phyloP scores from a whole-genome alignment of 371 early-diverging fungal genomes.

The Dichotomocladium elegans region DNA sequence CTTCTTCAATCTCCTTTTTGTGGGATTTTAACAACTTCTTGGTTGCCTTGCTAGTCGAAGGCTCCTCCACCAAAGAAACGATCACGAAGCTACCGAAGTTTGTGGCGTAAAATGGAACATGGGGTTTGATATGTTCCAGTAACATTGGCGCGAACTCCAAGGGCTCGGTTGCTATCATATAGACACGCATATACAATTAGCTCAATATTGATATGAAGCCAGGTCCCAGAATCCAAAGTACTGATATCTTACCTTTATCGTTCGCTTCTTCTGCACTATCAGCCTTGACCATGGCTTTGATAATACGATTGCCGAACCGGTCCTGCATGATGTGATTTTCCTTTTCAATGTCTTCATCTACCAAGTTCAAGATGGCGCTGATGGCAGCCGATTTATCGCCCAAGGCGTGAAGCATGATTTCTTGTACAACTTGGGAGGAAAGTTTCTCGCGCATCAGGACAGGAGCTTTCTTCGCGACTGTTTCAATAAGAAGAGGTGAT shows the following conservation, averaged over 20 bases:
- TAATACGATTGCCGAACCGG: constrained; percentile 55
- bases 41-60: constrained; percentile 40
- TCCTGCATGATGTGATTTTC: constrained; percentile 54
- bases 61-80: constrained; percentile 59
- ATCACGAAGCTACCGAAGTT: constrained; percentile 54
- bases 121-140: constrained; percentile 33
- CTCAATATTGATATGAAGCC: neutral
- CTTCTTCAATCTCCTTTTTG: constrained; percentile 34
- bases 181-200: neutral
- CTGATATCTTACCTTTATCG: constrained; percentile 34
- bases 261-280: constrained; percentile 51
- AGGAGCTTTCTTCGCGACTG: constrained; percentile 51
- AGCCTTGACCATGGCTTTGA: constrained; percentile 58
- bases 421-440: constrained; percentile 67
- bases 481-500: constrained; percentile 57
- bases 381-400: constrained; percentile 49
- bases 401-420: constrained; percentile 65
- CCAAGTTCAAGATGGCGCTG: constrained; percentile 46
- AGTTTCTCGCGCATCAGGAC: constrained; percentile 57
- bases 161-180: constrained; percentile 36
- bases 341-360: constrained; percentile 41
- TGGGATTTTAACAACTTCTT: constrained; percentile 32
- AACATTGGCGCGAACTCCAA: constrained; percentile 44
- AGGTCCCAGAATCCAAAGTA: neutral
- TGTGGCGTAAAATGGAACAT: constrained; percentile 38